These are phyloP conservation scores for Wickerhamiella parazyma DNA, from an alignment of 805 yeast genomes.

Conservation along the genomic window DNA sequence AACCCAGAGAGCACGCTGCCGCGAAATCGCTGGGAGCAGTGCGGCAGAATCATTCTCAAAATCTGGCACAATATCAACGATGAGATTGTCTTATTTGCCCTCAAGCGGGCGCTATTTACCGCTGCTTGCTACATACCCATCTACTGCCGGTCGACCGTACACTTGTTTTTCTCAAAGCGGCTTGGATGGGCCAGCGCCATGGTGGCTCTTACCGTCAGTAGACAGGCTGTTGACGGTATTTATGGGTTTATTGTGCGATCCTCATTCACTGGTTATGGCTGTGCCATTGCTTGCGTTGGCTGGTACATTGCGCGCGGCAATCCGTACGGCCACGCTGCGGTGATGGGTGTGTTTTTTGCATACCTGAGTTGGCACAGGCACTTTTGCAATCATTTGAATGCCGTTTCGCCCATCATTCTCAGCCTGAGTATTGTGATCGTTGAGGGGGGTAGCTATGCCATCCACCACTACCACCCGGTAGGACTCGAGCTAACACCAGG, in stretches of 20 bases:
- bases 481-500: slow-evolving; percentile 21
- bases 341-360: slow-evolving; percentile 20
- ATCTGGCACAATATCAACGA: slow-evolving; percentile 9
- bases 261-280: slow-evolving; percentile 22
- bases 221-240: slow-evolving; percentile 25
- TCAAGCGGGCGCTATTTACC: slow-evolving; percentile 20
- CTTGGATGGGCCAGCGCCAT: slow-evolving; percentile 25
- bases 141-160: slow-evolving; percentile 20
- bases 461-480: slow-evolving; percentile 14
- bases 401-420: slow-evolving; percentile 23
- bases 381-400: slow-evolving; percentile 20
- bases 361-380: slow-evolving; percentile 23
- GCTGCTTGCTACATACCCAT: slow-evolving; percentile 20
- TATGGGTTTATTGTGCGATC: slow-evolving; percentile 22
- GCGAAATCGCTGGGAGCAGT: slow-evolving; percentile 14
- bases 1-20: slow-evolving; percentile 24
- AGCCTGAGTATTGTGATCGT: slow-evolving; percentile 22
- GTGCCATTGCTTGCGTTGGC: slow-evolving; percentile 23
- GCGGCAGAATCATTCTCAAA: slow-evolving; percentile 12
- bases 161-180: slow-evolving; percentile 17
- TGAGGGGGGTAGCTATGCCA: slow-evolving; percentile 25
- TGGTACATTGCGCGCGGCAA: slow-evolving; percentile 29
- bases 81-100: slow-evolving; percentile 16
- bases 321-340: slow-evolving; percentile 24
- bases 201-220: slow-evolving; percentile 22